A percentile compares a stretch with the other conserved stretches of the same genome.
Conservation (phyloP, 306 rosid genomes). For the Trifolium dubium region DNA sequence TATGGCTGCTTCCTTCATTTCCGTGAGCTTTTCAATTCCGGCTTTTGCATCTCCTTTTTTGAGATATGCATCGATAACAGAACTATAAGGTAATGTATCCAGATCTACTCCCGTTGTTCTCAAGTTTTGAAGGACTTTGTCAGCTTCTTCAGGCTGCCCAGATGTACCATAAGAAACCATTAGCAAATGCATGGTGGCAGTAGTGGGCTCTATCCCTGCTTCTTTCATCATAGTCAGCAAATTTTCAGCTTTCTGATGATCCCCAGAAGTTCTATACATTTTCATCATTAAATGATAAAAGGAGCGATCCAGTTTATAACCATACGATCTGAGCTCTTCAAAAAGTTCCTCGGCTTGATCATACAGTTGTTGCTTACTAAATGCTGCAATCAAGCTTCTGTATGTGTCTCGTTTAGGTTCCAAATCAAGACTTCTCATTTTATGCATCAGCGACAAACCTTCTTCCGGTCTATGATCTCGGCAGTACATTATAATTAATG, state of each 20-base stretch:
- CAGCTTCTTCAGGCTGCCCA: constrained; percentile 91
- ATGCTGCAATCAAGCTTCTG: constrained; percentile 89
- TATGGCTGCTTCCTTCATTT: constrained; percentile 71
- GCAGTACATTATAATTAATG: constrained; percentile 83
- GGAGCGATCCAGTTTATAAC: constrained; percentile 76
- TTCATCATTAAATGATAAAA: constrained; percentile 94
- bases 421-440: constrained; percentile 73
- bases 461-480: constrained; percentile 87
- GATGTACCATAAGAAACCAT: constrained; percentile 91
- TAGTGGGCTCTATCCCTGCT: constrained; percentile 81
- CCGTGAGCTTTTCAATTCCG: constrained; percentile 73
- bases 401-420: constrained; percentile 86
- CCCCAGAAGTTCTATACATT: constrained; percentile 77
- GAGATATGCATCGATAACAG: constrained; percentile 85
- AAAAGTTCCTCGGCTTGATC: constrained; percentile 91
- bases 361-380: constrained; percentile 65
- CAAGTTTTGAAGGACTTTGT: constrained; percentile 80
- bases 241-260: constrained; percentile 80
- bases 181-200: constrained; percentile 93
- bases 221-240: constrained; percentile 77
- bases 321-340: constrained; percentile 77
- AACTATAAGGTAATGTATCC: constrained; percentile 85
- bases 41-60: constrained; percentile 63
- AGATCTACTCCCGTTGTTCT: constrained; percentile 58
- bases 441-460: constrained; percentile 79